Evolutionary conservation across 805 yeast species (phyloP).

Genomic region (Sungouiella blattae): DNA sequence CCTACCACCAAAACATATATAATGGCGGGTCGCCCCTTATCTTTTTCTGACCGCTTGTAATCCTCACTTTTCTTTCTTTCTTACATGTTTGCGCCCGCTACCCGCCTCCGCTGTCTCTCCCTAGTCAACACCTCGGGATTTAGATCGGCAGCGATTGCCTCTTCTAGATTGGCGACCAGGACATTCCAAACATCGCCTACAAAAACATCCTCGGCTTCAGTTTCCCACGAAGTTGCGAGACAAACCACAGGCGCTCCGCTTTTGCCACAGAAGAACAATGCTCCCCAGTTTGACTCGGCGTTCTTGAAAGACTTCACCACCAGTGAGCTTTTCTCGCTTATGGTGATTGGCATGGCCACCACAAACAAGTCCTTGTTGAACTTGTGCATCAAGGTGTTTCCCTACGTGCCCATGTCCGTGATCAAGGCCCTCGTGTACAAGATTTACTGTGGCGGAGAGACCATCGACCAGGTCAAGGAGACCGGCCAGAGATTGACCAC

Average conservation of each 20-base stretch:
- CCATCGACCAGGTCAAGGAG: constrained; percentile 59
- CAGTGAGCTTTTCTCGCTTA: constrained; percentile 58
- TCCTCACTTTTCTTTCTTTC: no score
- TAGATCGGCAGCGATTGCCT: no score
- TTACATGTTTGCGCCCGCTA: no score
- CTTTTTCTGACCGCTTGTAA: no score
- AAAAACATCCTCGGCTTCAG: constrained; percentile 7
- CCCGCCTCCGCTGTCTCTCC: no score
- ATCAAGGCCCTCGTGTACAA: constrained; percentile 74
- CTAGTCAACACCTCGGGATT: no score
- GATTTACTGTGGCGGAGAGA: constrained; percentile 89
- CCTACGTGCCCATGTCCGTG: constrained; percentile 68
- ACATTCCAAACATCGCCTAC: constrained; percentile 12
- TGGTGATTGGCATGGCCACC: constrained; percentile 68
- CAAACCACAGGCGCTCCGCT: constrained; percentile 5
- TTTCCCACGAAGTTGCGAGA: constrained; percentile 8
- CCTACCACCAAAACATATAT: no score
- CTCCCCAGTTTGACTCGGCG: constrained; percentile 10
- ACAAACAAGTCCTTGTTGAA: constrained; percentile 60
- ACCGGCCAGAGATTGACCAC: constrained; percentile 66
- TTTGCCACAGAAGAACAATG: constrained; percentile 7
- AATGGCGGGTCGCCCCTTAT: no score
- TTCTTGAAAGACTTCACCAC: constrained; percentile 44
- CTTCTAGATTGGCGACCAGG: neutral
- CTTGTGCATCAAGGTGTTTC: constrained; percentile 61